Conservation (phyloP, 2,329 filamentous ascomycete genomes). For the Ascochyta fabae region DNA sequence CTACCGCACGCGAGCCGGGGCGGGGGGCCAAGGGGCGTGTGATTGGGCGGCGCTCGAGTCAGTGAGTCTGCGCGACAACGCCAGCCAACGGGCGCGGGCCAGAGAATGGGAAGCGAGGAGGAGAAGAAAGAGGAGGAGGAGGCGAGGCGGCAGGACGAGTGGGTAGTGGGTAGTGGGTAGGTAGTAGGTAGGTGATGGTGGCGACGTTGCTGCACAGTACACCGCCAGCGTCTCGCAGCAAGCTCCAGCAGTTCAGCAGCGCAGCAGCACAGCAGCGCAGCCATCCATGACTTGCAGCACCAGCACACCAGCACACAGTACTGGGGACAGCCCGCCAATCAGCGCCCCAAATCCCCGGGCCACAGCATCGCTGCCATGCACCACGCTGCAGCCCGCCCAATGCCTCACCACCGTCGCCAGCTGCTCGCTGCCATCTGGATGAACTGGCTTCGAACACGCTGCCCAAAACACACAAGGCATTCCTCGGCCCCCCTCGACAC, state of each 20-base stretch:
- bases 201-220: not conserved
- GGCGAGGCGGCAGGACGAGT: too few species aligned
- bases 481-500: not conserved
- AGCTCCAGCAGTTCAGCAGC: too few species aligned
- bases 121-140: not conserved
- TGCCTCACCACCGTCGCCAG: conserved; percentile 19
- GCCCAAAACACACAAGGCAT: not conserved
- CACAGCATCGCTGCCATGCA: conserved; percentile 11
- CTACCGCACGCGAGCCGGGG: not conserved
- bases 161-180: not conserved
- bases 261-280: not conserved
- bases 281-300: conserved; percentile 6
- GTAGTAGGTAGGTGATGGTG: not conserved
- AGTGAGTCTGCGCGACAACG: not conserved
- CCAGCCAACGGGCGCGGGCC: not conserved
- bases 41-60: conserved; percentile 14
- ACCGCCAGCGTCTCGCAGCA: not conserved
- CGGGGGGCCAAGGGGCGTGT: not conserved
- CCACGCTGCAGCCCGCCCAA: conserved; percentile 24
- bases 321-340: conserved; percentile 16
- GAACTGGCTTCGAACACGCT: too few species aligned
- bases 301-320: conserved; percentile 4
- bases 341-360: conserved; percentile 2
- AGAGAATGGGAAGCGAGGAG: not conserved
- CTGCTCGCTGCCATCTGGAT: not conserved